Percentiles rank a stretch among this genome's conserved stretches.
phyloP scores from a whole-genome alignment of 306 rosid genomes.

The Ormosia semicastrata region DNA sequence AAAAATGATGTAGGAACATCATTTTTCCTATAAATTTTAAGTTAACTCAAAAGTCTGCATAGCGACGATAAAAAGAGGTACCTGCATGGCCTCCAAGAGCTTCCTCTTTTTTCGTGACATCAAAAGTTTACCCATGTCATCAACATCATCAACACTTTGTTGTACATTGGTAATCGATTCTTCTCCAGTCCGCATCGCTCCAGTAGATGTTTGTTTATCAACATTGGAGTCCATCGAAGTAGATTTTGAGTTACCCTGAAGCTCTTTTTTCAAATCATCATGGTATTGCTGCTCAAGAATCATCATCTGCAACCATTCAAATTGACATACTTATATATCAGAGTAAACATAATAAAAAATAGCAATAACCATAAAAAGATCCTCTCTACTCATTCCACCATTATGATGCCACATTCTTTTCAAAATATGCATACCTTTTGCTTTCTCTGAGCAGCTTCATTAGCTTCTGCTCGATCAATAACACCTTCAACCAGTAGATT shows the following conservation, averaged over 20 bases:
- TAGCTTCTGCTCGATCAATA: constrained; percentile 79
- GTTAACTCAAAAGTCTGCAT: not conserved
- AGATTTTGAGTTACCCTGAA: constrained; percentile 41
- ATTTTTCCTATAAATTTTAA: no score
- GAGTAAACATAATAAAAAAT: not conserved
- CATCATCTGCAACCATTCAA: constrained; percentile 64
- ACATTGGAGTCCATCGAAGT: constrained; percentile 36
- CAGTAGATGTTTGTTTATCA: constrained; percentile 41
- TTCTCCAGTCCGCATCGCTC: constrained; percentile 37
- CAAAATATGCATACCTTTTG: constrained; percentile 48
- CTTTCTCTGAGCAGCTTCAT: constrained; percentile 72
- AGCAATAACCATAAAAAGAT: not conserved
- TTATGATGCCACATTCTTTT: not conserved
- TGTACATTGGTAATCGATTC: constrained; percentile 40
- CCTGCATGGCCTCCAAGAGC: constrained; percentile 68
- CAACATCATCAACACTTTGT: constrained; percentile 39
- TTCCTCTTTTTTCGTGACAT: constrained; percentile 64
- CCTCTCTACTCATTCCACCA: not conserved
- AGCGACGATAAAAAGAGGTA: constrained; percentile 9
- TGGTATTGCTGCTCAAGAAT: constrained; percentile 65
- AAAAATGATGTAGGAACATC: no score
- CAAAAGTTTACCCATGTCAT: constrained; percentile 35
- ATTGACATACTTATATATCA: not conserved
- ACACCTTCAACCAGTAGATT: constrained; percentile 68
- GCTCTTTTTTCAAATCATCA: constrained; percentile 78